phyloP scores from a whole-genome alignment of 192 early-diverging fungal genomes.

The Ambispora gerdemannii region DNA sequence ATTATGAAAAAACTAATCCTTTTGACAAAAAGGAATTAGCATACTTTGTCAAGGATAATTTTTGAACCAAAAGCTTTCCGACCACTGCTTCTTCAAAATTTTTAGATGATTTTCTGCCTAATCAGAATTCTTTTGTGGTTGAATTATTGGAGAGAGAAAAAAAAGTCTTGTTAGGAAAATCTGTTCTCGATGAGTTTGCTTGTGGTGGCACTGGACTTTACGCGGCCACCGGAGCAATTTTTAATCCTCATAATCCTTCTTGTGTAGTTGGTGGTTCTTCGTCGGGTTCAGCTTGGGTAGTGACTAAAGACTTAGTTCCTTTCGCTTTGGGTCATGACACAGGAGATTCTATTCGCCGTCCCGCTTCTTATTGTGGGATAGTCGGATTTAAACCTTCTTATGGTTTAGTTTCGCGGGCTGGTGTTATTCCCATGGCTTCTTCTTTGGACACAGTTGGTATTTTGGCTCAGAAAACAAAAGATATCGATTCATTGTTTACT shows the following conservation, averaged over 20 bases:
- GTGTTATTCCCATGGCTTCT: slow-evolving; percentile 51
- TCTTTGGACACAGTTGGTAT: slow-evolving; percentile 55
- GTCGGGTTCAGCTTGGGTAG: slow-evolving; percentile 31
- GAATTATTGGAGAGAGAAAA: background rate
- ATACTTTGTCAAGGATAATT: slow-evolving; percentile 14
- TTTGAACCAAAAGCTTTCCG: background rate
- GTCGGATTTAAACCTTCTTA: slow-evolving; percentile 61
- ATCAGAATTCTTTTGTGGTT: background rate
- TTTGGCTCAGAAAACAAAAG: slow-evolving; percentile 25
- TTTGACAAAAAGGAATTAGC: background rate
- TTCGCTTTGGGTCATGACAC: slow-evolving; percentile 57
- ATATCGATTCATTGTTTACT: background rate
- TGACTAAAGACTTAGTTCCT: slow-evolving; percentile 24
- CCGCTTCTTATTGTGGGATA: slow-evolving; percentile 57
- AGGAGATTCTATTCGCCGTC: slow-evolving; percentile 53
- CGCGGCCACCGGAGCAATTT: slow-evolving; percentile 9
- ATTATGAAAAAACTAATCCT: too few species aligned
- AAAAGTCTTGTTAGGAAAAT: slow-evolving; percentile 14
- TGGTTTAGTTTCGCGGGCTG: slow-evolving; percentile 49
- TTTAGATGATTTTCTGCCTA: background rate
- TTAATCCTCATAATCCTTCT: slow-evolving; percentile 26
- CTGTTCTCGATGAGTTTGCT: slow-evolving; percentile 17
- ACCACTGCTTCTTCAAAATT: background rate
- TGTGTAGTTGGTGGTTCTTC: slow-evolving; percentile 31
- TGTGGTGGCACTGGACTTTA: slow-evolving; percentile 7